Percentiles rank a stretch among this genome's conserved stretches.
phyloP scores from a whole-genome alignment of 2,329 filamentous ascomycete species.

The Triangularia setosa region DNA sequence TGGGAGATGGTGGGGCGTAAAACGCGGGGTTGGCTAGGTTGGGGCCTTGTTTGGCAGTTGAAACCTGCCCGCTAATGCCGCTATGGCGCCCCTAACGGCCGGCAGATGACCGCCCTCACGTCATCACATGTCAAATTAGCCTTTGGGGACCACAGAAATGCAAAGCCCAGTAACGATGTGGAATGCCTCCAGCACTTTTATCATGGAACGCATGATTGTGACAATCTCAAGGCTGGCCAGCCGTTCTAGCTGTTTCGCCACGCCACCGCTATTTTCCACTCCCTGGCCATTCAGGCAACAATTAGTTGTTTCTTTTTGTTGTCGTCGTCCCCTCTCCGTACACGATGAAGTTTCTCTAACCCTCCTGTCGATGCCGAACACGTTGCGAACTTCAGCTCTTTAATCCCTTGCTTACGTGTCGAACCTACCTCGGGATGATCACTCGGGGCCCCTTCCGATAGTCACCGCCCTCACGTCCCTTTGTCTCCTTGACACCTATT shows the following conservation, averaged over 20 bases:
- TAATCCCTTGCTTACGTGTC: background rate
- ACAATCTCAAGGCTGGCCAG: background rate
- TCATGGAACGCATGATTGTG: slow-evolving; percentile 2
- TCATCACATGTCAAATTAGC: slow-evolving; percentile 10
- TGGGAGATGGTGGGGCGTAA: background rate
- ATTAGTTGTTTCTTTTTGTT: background rate
- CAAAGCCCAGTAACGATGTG: background rate
- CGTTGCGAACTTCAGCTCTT: background rate
- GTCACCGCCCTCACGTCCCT: background rate
- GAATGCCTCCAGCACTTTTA: slow-evolving; percentile 4
- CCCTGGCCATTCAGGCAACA: background rate
- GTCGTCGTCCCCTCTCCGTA: background rate
- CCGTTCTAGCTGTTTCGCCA: background rate
- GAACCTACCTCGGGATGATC: background rate
- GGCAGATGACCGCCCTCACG: slow-evolving; percentile 9
- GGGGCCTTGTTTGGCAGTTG: slow-evolving; percentile 2
- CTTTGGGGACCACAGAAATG: background rate
- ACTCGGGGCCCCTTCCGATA: background rate
- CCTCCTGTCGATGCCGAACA: background rate
- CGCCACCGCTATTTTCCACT: background rate
- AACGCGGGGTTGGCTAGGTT: slow-evolving; percentile 2
- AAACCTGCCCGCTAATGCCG: background rate
- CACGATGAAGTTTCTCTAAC: background rate
- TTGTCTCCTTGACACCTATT: background rate
- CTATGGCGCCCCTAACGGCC: background rate